Conservation (phyloP, 2,329 filamentous ascomycete genomes). For the Colletotrichum sp. region DNA sequence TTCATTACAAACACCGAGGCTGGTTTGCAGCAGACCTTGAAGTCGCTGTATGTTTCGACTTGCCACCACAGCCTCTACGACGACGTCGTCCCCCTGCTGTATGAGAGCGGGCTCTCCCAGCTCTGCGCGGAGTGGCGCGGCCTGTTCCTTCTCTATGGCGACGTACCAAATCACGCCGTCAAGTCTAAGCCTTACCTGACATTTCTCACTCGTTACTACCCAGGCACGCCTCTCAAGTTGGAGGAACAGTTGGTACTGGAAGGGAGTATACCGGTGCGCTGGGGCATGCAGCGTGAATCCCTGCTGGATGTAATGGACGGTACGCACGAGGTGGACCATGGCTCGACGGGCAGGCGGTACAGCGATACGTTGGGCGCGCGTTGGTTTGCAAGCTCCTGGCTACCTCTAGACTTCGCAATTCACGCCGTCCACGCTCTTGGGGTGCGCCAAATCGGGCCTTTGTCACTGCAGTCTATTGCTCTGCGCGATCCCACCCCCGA, state of each 20-base stretch:
- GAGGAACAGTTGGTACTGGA: constrained; percentile 37
- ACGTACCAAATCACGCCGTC: constrained; percentile 42
- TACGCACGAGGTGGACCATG: constrained; percentile 43
- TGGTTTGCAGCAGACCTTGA: constrained; percentile 43
- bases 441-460: constrained; percentile 73
- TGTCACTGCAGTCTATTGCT: constrained; percentile 79
- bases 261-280: background rate
- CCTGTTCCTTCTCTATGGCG: constrained; percentile 42
- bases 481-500: constrained; percentile 63
- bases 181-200: constrained; percentile 52
- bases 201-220: constrained; percentile 52
- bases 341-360: constrained; percentile 50
- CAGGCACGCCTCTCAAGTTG: constrained; percentile 38
- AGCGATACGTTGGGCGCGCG: constrained; percentile 78
- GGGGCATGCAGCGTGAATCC: constrained; percentile 8
- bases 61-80: constrained; percentile 53
- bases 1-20: constrained; percentile 44
- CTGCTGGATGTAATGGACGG: constrained; percentile 39
- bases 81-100: constrained; percentile 55
- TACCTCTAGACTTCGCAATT: constrained; percentile 75
- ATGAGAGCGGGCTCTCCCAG: constrained; percentile 46
- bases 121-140: constrained; percentile 54
- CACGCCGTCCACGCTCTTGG: constrained; percentile 73
- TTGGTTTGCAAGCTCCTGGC: constrained; percentile 76
- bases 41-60: constrained; percentile 49